Evolutionary conservation across 148 eudicot species (phyloP).

Genomic region (Pharnaceum exiguum): DNA sequence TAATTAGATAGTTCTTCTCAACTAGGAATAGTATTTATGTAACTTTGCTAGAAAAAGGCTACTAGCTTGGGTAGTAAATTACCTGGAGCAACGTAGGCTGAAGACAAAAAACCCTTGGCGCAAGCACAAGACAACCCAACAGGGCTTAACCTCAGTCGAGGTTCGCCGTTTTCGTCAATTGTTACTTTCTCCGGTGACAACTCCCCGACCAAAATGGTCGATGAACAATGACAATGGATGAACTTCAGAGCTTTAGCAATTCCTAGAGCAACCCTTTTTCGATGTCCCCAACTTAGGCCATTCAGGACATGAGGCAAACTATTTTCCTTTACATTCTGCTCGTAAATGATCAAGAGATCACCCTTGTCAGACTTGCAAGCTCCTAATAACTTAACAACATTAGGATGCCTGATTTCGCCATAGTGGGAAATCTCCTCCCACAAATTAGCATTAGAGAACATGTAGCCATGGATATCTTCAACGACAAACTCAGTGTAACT

Average conservation of each 20-base stretch:
- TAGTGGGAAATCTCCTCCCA: constrained; percentile 33
- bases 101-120: constrained; percentile 40
- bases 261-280: constrained; percentile 47
- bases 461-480: constrained; percentile 22
- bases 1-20: not conserved
- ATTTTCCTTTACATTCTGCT: constrained; percentile 41
- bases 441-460: constrained; percentile 2
- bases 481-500: constrained; percentile 21
- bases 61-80: constrained; percentile 6
- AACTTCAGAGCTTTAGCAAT: constrained; percentile 59
- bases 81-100: constrained; percentile 79
- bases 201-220: constrained; percentile 34
- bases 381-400: constrained; percentile 47
- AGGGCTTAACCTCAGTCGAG: constrained; percentile 43
- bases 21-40: not conserved
- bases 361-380: constrained; percentile 39
- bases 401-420: constrained; percentile 50
- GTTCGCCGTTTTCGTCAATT: constrained; percentile 41
- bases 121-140: constrained; percentile 24
- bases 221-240: constrained; percentile 43
- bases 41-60: not conserved
- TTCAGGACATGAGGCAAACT: constrained; percentile 37
- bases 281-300: constrained; percentile 45
- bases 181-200: constrained; percentile 52
- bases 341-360: constrained; percentile 47